Evolutionary conservation across 139 green algal species (phyloP), one percentile per base, ranked within the genome.

Genomic region (Chlorella sp.): DNA sequence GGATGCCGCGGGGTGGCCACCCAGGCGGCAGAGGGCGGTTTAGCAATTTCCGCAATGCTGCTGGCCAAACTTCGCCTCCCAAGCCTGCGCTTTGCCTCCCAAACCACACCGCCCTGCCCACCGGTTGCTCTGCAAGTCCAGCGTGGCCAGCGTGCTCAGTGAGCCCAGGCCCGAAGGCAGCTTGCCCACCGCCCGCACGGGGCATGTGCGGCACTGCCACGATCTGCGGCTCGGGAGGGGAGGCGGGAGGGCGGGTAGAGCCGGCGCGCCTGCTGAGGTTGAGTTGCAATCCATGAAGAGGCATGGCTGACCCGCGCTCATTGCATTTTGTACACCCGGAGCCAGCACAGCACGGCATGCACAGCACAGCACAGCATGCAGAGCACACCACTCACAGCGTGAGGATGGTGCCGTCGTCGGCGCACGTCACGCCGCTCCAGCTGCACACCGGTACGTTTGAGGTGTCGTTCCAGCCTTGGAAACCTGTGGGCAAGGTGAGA

Each of bases 401-500:
- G 32, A 82, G 36, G 9, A 87, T 67, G 38, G 41, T 73, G 34
- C 67, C 65, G 22, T 80, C 76, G 16, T 51, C 67, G 36, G 20
- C 70, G 68, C 85, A 88, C 13, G 75, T 84, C 2, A 88, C 51
- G 3, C 85, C 85, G 11, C 17, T 67, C 85, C 85, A 88, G 76
- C 34, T 51, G 73, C 79, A 80, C 28, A 43, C 40, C 0, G 77
- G 77, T 14, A n/a, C 5, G 2, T 16, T 60, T 11, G 51, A 60
- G 51, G 40, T 20, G 36, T n/a, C 40, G 44, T 83, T 40, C 84
- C 84, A 88, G 38, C 84, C 84, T 4, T 34, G 75, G 14, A 88
- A 68, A 28, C 40, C 32, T 34, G 64, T 5, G 1, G 65, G 65
- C 14, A 20, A 16, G 6, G 32, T 40, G 9, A 22, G 32, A 20